These are phyloP conservation scores for Eucalyptus viminalis DNA, from an alignment of 345 rosid genomes.

Conservation along the genomic window DNA sequence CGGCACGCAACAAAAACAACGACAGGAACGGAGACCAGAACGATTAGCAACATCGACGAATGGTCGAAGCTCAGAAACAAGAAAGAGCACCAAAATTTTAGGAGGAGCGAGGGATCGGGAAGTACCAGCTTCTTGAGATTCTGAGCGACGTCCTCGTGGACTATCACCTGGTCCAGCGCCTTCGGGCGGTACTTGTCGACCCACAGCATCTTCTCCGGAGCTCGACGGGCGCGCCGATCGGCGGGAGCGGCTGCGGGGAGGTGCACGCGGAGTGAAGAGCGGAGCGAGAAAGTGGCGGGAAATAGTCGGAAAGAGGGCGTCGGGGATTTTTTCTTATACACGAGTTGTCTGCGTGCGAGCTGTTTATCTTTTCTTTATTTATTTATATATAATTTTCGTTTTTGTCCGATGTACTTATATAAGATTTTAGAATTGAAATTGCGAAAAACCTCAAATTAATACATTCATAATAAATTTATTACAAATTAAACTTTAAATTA, in stretches of 20 bases:
- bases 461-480: too few species aligned
- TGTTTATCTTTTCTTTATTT: not conserved
- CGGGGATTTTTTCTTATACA: not conserved
- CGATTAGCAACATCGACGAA: not conserved
- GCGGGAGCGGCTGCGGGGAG: not conserved
- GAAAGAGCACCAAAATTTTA: not conserved
- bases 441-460: rapidly evolving
- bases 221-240: not conserved
- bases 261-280: conserved; percentile 8
- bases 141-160: conserved; percentile 72
- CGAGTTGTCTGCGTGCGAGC: not conserved
- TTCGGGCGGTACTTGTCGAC: conserved; percentile 97
- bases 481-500: too few species aligned
- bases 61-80: not conserved
- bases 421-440: too few species aligned
- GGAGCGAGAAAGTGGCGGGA: not conserved
- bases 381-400: not conserved
- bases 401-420: not conserved
- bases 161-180: conserved; percentile 67
- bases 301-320: not conserved
- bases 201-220: conserved; percentile 68
- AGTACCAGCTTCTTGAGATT: conserved; percentile 86
- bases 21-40: not conserved
- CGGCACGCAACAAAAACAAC: not conserved
- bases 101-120: not conserved